These are phyloP conservation scores for Trapa bicornis DNA, from an alignment of 345 rosid species.

Conservation along the genomic window DNA sequence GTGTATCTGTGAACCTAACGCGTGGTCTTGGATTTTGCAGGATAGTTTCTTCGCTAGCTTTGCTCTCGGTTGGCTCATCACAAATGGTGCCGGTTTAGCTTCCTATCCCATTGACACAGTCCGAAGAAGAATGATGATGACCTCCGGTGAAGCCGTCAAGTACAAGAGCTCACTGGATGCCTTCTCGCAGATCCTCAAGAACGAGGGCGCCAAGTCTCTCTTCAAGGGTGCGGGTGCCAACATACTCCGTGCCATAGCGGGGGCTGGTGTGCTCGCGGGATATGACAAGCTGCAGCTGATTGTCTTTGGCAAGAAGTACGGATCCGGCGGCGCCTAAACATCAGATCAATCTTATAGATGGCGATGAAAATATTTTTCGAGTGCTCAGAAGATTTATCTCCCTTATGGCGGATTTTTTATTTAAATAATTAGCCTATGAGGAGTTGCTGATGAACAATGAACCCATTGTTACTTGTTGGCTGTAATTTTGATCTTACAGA, in stretches of 20 bases:
- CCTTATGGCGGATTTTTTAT: too few relatives aligned
- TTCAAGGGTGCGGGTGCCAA: slow-evolving; percentile 94
- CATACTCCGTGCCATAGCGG: slow-evolving; percentile 81
- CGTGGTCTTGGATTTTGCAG: slow-evolving; percentile 19
- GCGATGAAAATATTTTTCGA: too few relatives aligned
- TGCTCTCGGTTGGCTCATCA: slow-evolving; percentile 80
- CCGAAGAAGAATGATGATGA: slow-evolving; percentile 98
- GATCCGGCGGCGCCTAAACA: slow-evolving; percentile 55
- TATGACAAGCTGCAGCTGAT: slow-evolving; percentile 79
- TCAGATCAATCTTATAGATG: neutral
- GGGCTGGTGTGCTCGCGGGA: slow-evolving; percentile 90
- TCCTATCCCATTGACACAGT: slow-evolving; percentile 83
- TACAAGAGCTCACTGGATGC: slow-evolving; percentile 71
- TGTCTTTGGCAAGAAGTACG: slow-evolving; percentile 73
- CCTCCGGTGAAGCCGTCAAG: slow-evolving; percentile 88
- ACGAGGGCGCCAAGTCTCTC: slow-evolving; percentile 69
- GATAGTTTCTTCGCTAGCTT: slow-evolving; percentile 85
- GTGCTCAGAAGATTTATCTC: too few relatives aligned
- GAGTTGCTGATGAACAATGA: too few relatives aligned
- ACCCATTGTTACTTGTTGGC: too few relatives aligned
- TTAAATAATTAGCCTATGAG: too few relatives aligned
- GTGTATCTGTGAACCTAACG: too few relatives aligned
- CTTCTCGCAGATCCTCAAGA: slow-evolving; percentile 60
- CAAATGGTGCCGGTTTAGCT: slow-evolving; percentile 80
- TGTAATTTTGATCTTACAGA: too few relatives aligned